phyloP scores from a whole-genome alignment of 345 rosid species.

The Gossypium raimondii region DNA sequence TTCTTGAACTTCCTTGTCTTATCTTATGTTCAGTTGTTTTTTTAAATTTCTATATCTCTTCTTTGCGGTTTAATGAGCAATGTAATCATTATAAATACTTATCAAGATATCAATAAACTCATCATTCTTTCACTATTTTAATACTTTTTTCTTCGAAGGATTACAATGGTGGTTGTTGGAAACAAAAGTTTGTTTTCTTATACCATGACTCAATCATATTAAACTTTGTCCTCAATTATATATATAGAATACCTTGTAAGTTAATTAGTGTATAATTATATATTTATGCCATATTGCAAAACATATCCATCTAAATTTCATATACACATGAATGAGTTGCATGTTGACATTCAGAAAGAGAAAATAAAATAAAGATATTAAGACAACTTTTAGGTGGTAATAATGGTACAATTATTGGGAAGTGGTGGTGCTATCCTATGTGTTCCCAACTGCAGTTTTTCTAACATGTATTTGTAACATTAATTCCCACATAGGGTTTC shows the following conservation, averaged over 20 bases:
- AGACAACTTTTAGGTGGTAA: slow-evolving; percentile 36
- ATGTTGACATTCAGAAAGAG: not conserved
- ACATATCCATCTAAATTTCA: not conserved
- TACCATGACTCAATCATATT: not conserved
- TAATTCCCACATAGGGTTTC: slow-evolving; percentile 24
- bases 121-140: no score
- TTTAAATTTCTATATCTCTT: no score
- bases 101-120: no score
- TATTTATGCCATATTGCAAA: not conserved
- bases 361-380: slow-evolving; percentile 15
- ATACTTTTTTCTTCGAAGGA: no score
- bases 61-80: no score
- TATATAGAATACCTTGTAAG: not conserved
- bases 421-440: slow-evolving; percentile 22
- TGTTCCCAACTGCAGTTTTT: slow-evolving; percentile 25
- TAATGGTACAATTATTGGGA: slow-evolving; percentile 48
- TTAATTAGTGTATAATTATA: not conserved
- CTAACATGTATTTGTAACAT: slow-evolving; percentile 18
- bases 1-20: no score
- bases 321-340: not conserved
- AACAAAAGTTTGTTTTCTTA: not conserved
- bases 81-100: no score
- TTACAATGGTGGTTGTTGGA: no score
- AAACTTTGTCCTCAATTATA: not conserved
- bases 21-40: no score